Evolutionary conservation across 2,329 filamentous ascomycete genomes (phyloP), one percentile per base, ranked within the genome.

Genomic region (Aspergillus quadrilineatus): DNA sequence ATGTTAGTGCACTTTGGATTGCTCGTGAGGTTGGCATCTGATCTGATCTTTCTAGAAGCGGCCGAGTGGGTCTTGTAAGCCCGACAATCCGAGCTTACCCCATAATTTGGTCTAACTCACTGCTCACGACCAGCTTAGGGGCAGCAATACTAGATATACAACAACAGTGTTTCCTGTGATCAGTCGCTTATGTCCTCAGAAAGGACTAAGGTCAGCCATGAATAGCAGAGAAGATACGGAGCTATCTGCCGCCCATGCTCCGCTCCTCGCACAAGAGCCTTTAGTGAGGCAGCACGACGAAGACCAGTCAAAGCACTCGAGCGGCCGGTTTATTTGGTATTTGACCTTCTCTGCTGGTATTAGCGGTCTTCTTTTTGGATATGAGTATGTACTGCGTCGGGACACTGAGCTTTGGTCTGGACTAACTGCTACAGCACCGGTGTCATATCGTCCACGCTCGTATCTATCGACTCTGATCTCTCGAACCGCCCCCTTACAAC

Each of bases 331-430:
- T 55, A 79, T 85, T 39, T 85, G 80, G 79, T 72, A 74, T 4
- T 69, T 86, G 50, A 85, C 82, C 0, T 73, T 84, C 44, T 80
- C 82, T 22, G 83, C 83, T 6, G 82, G 82, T 4, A 77, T 86
- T 12, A 82, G 79, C 50, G 83, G 83, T 3, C 69, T 86, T 12
- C 69, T 86, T 14, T 86, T 86, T 71, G 84, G 84, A 55, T 86
- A 85, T 65, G 84, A 86, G 80, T 82, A 73, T 55, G 71, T 58
- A 29, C 36, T 8, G 34, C 14, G 44, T 12, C 29, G 17, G 30
- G 14, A 17, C 6, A 9, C 26, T 29, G 17, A 10, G 22, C 28
- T 22, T 14, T 22, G 41, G 17, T 8, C 57, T 68, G 50, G 67
- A 51, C 53, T 34, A 49, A 26, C 39, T 51, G 57, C 56, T 63